Base-by-base conservation (phyloP, 75 land plant genomes). In the Sequoiadendron giganteum region DNA sequence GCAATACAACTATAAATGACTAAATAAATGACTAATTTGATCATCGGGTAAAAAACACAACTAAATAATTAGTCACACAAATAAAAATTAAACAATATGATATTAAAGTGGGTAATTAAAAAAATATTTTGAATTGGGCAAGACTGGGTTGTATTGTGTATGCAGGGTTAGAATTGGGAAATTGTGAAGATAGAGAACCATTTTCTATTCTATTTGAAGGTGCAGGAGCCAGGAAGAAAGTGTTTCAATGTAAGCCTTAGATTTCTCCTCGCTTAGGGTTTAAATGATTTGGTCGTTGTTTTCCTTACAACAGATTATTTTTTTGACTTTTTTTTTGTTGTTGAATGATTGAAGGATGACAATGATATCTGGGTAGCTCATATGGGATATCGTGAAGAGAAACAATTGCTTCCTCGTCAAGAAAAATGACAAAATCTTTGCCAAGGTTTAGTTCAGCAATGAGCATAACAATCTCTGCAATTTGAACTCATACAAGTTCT, bases 301-400 rank as follows among this genome's bases (percentile, higher is more conserved):
- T 58, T 3, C 28, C 0, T 58, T 0, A 21, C 16, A 21, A 58
- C 65, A 18, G 21, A 0, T 87, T 0, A 2, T 34, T 32, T 65
- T 55, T 38, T 21, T 58, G 21, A 19, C 6, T 4, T 21, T 21
- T 19, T 58, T 58, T 3, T 36, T 36, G 18, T 21, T 58, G 49
- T 73, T 45, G 78, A 25, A 34, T 58, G 43, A 72, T n/a, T 42
- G 21, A 10, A 79, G 14, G 25, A 95, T 93, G 96, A 91, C 95
- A 79, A 87, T 93, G 25, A 90, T 93, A 28, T 94, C 98, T 10
- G 91, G 92, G 14, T 90, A 88, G n/a, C 88, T 97, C 84, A 76
- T 97, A 49, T 97, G 99, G 99, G 93, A 95, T 95, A 91, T 97
- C 77, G 95, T 97, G 88, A 97, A 97, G 94, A 95, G 91, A 90